Evolutionary conservation across 768 basidiomycete species (phyloP), one percentile per base, ranked within the genome.

Genomic region (Flagelloscypha sp.): DNA sequence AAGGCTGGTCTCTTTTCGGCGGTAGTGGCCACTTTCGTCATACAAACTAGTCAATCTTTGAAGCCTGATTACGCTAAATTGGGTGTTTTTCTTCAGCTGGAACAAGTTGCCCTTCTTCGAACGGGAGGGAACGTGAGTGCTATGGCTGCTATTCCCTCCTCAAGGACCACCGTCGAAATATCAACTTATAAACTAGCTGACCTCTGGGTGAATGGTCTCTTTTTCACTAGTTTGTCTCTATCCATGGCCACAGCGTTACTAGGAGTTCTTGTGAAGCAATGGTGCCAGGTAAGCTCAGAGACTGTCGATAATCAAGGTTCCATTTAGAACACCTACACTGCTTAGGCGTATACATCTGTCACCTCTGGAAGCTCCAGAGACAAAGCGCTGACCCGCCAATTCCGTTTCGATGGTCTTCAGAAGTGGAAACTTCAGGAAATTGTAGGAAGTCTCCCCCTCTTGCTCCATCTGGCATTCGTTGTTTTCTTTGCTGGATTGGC

Each of bases 371-470:
- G 22, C 6, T n/a, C 38, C 23, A 12, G 24, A n/a, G 12, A 36
- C 3, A 21, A 34, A 7, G 23, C 17, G 11, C 33, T 27, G 20
- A 20, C 21, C n/a, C 29, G 24, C 28, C 19, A 35, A 30, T 24
- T 22, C 40, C 47, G 46, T 1, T 44, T 37, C 13, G 18, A 24
- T 21, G 42, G 47, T 4, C 27, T 48, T 7, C 11, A 30, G 21
- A 25, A 27, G 5, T 48, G 47, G 46, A 19, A 33, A 11, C 20
- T 33, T 20, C 32, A 19, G 4, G 20, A 21, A 8, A 33, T 33
- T 12, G 19, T 33, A 13, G 32, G 32, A 5, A 17, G n/a, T 9
- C 19, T 33, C 8, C 32, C 32, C 7, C 24, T 33, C 32, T 7
- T 33, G 16, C 20, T 33, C 20, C 32, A 21, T 8, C 32, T 33